Evolutionary conservation across 208 protist genomes (phyloP).

Genomic region (Histomonas meleagridis): DNA sequence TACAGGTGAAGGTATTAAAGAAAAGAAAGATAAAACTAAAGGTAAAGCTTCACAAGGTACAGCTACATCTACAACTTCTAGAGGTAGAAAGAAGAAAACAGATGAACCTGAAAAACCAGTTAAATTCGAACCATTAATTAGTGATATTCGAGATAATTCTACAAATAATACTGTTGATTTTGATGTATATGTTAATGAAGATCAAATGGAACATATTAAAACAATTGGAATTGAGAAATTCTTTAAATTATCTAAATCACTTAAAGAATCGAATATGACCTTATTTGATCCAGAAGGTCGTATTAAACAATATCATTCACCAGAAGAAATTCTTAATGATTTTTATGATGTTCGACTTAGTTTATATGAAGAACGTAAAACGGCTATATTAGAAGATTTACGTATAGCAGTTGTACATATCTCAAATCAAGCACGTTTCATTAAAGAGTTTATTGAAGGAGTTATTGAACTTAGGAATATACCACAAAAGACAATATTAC

Average conservation of each 20-base stretch:
- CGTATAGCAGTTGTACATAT: constrained; percentile 66
- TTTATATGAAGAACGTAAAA: constrained; percentile 86
- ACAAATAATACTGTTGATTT: constrained; percentile 40
- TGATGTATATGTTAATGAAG: neutral
- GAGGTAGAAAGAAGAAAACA: neutral
- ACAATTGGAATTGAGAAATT: constrained; percentile 63
- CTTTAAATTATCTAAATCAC: constrained; percentile 70
- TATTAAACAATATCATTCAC: constrained; percentile 73
- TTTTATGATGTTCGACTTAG: constrained; percentile 86
- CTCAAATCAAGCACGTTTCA: constrained; percentile 92
- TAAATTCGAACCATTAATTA: constrained; percentile 50
- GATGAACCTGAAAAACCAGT: constrained; percentile 64
- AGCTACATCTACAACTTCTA: neutral
- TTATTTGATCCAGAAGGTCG: constrained; percentile 80
- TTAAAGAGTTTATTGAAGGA: constrained; percentile 79
- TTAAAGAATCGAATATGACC: constrained; percentile 86
- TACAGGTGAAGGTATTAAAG: constrained; percentile 3
- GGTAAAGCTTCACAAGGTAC: neutral
- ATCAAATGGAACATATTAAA: constrained; percentile 20
- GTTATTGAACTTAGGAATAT: constrained; percentile 71
- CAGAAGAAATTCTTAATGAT: constrained; percentile 74
- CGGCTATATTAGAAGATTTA: constrained; percentile 70
- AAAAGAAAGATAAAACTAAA: neutral
- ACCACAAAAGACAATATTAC: constrained; percentile 75
- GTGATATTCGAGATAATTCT: constrained; percentile 41